Conservation (phyloP, 441 rosid genomes). For the Adansonia gregorii region DNA sequence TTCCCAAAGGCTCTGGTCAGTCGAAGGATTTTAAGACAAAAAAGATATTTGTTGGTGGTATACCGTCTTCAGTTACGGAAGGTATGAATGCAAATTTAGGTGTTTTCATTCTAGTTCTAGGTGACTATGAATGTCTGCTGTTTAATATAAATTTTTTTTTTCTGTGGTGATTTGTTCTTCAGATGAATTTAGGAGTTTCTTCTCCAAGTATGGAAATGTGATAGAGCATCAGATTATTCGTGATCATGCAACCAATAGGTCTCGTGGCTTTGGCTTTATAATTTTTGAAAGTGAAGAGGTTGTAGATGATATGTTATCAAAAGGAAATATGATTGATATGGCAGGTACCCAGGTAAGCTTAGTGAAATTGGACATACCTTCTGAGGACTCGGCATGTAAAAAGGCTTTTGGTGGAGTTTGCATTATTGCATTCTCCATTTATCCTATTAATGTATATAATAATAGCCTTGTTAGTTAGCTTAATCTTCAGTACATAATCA, state of each 20-base stretch:
- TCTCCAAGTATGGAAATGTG: slow-evolving; percentile 71
- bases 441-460: neutral
- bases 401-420: slow-evolving; percentile 18
- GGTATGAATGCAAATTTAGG: slow-evolving; percentile 45
- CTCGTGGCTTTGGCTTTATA: slow-evolving; percentile 89
- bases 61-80: slow-evolving; percentile 75
- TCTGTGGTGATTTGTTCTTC: slow-evolving; percentile 27
- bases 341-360: slow-evolving; percentile 86
- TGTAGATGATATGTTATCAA: slow-evolving; percentile 79
- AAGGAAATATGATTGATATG: slow-evolving; percentile 94
- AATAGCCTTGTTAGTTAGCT: neutral
- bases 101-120: neutral
- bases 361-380: slow-evolving; percentile 35
- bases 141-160: neutral
- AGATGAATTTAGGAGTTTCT: slow-evolving; percentile 79
- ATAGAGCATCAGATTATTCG: slow-evolving; percentile 81
- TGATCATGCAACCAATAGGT: slow-evolving; percentile 87
- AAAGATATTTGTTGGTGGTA: slow-evolving; percentile 92
- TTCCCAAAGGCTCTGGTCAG: slow-evolving; percentile 84
- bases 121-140: neutral
- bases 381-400: slow-evolving; percentile 34
- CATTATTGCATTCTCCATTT: slow-evolving; percentile 12
- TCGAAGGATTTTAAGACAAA: slow-evolving; percentile 78
- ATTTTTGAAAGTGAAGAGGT: slow-evolving; percentile 82
- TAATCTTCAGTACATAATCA: neutral